Evolutionary conservation across 192 early-diverging fungal species (phyloP).

Genomic region (Paraglomus brasilianum): DNA sequence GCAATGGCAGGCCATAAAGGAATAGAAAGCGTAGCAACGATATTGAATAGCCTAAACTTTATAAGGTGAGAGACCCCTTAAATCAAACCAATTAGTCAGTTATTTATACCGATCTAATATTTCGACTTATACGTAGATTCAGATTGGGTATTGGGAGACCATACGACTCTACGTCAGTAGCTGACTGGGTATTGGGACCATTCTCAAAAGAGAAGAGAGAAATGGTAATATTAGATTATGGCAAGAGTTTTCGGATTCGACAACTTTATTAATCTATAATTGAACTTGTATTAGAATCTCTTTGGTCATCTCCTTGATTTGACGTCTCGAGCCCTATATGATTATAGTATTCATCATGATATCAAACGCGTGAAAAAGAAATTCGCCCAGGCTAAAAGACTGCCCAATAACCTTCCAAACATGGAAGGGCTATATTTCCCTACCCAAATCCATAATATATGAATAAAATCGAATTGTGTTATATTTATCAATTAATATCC

Average conservation of each 20-base stretch:
- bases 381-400: constrained; percentile 50
- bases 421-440: constrained; percentile 42
- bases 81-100: not conserved
- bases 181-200: constrained; percentile 48
- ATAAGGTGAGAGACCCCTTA: constrained; percentile 34
- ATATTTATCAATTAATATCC: too few relatives aligned
- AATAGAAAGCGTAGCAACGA: constrained; percentile 47
- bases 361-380: constrained; percentile 58
- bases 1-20: constrained; percentile 55
- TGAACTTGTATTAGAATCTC: constrained; percentile 40
- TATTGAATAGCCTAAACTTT: constrained; percentile 50
- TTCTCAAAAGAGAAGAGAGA: constrained; percentile 53
- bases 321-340: constrained; percentile 52
- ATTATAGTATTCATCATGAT: constrained; percentile 53
- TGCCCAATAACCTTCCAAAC: constrained; percentile 50
- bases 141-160: constrained; percentile 60
- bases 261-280: not conserved
- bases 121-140: constrained; percentile 32
- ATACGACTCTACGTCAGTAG: constrained; percentile 36
- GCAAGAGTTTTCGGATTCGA: not conserved
- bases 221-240: constrained; percentile 41
- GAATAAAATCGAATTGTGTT: not conserved
- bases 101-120: not conserved
- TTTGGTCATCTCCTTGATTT: constrained; percentile 52
- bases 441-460: constrained; percentile 36